A percentile compares a stretch with the other conserved stretches of the same genome.
Conservation (phyloP, 2,329 filamentous ascomycete genomes). For the Cladophialophora immunda region DNA sequence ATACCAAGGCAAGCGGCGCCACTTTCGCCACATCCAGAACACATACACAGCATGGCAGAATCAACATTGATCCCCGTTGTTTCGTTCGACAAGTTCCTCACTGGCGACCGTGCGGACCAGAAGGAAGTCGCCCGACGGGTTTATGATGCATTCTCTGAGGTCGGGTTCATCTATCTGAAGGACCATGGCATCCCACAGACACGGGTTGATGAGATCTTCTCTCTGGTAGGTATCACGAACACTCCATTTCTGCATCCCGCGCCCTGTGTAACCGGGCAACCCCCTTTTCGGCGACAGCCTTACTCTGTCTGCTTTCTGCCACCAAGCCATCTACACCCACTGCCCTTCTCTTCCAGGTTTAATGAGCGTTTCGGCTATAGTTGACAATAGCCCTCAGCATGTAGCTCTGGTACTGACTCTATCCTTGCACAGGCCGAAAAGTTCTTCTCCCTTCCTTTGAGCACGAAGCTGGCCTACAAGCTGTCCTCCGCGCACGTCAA, state of each 20-base stretch:
- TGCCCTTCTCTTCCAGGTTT: background rate
- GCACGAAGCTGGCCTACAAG: constrained; percentile 58
- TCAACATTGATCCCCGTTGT: constrained; percentile 48
- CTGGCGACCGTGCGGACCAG: constrained; percentile 43
- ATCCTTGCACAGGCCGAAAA: constrained; percentile 41
- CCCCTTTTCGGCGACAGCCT: constrained; percentile 14
- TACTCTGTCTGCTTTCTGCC: background rate
- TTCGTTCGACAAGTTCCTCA: constrained; percentile 49
- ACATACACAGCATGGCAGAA: background rate
- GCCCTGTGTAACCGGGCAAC: background rate
- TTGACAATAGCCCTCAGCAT: background rate
- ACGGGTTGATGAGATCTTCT: constrained; percentile 34
- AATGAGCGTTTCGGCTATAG: background rate
- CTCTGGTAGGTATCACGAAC: constrained; percentile 26
- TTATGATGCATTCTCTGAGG: constrained; percentile 48
- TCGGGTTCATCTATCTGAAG: constrained; percentile 54
- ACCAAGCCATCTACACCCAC: background rate
- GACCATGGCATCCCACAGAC: constrained; percentile 48
- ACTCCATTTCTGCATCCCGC: background rate
- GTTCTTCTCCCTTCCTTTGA: constrained; percentile 55
- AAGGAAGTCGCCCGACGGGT: constrained; percentile 43
- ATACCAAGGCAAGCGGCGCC: background rate
- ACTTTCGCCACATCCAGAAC: background rate
- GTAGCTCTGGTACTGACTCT: background rate
- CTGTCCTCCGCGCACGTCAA: constrained; percentile 47